Conservation (phyloP, 495 filamentous ascomycete genomes). For the Penicillium diatomitis region DNA sequence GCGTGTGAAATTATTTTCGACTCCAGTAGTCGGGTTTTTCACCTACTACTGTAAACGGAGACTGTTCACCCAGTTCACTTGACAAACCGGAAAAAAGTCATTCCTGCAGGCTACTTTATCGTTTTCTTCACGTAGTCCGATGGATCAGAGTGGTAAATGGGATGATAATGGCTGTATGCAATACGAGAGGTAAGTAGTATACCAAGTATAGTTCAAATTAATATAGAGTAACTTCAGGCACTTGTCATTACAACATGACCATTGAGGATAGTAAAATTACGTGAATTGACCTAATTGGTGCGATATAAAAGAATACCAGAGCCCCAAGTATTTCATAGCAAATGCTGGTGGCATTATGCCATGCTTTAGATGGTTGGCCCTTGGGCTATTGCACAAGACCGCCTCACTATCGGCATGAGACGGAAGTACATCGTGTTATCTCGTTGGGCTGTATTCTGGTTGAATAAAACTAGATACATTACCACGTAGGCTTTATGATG, state of each 20-base stretch:
- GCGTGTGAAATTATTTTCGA: background rate
- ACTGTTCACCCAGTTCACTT: background rate
- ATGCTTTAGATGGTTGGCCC: background rate
- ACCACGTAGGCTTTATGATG: background rate
- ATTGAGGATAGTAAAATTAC: background rate
- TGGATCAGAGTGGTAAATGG: background rate
- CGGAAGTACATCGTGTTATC: background rate
- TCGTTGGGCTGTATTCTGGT: background rate
- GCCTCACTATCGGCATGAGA: background rate
- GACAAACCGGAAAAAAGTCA: background rate
- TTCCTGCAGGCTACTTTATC: background rate
- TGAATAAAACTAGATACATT: background rate
- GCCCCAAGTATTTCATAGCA: background rate
- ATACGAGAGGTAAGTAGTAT: background rate
- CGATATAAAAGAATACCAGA: background rate
- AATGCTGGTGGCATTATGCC: background rate
- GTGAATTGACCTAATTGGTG: background rate
- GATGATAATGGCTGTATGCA: constrained; percentile 1
- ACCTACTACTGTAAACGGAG: background rate
- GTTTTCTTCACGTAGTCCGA: background rate
- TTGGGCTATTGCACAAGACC: background rate
- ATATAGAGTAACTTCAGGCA: background rate
- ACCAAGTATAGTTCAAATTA: background rate
- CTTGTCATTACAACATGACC: background rate
- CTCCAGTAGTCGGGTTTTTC: background rate